Base-by-base conservation (phyloP, 2,329 filamentous ascomycete species). In the Aciculosporium take region DNA sequence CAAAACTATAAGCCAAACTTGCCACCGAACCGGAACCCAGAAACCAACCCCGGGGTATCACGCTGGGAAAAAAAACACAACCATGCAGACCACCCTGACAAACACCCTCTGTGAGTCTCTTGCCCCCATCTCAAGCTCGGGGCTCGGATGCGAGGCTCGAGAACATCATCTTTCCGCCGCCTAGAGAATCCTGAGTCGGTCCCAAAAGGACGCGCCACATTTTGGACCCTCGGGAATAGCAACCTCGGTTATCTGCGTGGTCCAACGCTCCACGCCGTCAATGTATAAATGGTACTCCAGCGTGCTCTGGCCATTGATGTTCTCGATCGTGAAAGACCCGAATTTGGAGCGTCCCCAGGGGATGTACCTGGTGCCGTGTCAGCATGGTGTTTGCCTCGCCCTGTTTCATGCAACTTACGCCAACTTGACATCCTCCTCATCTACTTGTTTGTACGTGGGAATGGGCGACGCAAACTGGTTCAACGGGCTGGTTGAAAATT, bases 401-500 rank as follows among this genome's bases (percentile, higher is more conserved):
- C 2, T 9, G 2, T 8, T 38, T 15, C 7, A n/a, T 12, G 20
- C n/a, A 15, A 41, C 73, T 66, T 74, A 94, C 76, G 89, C 85
- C 48, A 96, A 70, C 56, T 80, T 72, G 9, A 94, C 75, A 61
- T 96, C 91, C 51, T 88, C 78, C 1, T 79, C 71, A 49, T 93
- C 86, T 1, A 72, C 75, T 60, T 95, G 86, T 49, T 69, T 70
- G 60, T 96, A 98, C 0, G 86, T 89, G 2, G 81, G 72, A 20
- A 89, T 65, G 0, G 91, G 91, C 4, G 91, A 73, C 51, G 91
- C 94, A 56, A 98, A 98, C 71, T 96, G 94, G 57, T 80, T 93
- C 39, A 98, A 59, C 0, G 91, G 91, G 41, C 84, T 91, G 1
- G 83, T 87, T 20, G 84, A 91, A 60, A 95, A 96, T 59, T 98